phyloP scores from a whole-genome alignment of 2,329 filamentous ascomycete genomes.

The Pleomassaria siparia region DNA sequence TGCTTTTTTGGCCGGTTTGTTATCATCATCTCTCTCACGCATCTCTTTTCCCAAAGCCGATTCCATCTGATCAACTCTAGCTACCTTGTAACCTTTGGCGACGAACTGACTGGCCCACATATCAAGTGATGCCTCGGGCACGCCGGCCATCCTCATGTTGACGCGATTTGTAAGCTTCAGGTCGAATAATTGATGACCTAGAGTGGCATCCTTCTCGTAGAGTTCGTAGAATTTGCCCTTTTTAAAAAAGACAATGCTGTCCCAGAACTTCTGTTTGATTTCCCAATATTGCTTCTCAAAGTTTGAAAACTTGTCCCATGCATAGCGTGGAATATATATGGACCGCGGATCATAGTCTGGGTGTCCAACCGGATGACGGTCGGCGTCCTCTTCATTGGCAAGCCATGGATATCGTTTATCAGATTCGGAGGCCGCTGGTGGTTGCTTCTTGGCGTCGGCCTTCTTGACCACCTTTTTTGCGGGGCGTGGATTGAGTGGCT shows the following conservation, averaged over 20 bases:
- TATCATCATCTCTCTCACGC: conserved; percentile 73
- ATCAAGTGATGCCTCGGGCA: conserved; percentile 92
- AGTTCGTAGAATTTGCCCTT: conserved; percentile 99
- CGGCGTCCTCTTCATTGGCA: conserved; percentile 80
- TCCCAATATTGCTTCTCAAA: conserved; percentile 99
- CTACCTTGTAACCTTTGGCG: conserved; percentile 96
- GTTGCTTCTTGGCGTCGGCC: conserved; percentile 49
- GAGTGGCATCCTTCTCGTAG: conserved; percentile 95
- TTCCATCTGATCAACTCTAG: conserved; percentile 94
- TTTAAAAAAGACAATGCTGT: conserved; percentile 98
- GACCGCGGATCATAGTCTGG: conserved; percentile 90
- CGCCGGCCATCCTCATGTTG: conserved; percentile 99
- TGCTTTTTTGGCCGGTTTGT: conserved; percentile 54
- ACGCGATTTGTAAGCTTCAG: conserved; percentile 96
- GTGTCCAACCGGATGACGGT: conserved; percentile 74
- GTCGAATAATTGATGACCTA: conserved; percentile 95
- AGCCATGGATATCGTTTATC: conserved; percentile 90
- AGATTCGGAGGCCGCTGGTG: conserved; percentile 79
- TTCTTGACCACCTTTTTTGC: conserved; percentile 33
- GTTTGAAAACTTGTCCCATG: conserved; percentile 81
- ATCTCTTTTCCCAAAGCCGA: conserved; percentile 96
- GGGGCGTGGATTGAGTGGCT: conserved; percentile 53
- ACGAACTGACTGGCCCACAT: conserved; percentile 99
- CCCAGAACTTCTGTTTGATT: conserved; percentile 97
- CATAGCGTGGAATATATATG: conserved; percentile 81